phyloP scores from a whole-genome alignment of 106 monocot genomes.

The Dactylorhiza incarnata region DNA sequence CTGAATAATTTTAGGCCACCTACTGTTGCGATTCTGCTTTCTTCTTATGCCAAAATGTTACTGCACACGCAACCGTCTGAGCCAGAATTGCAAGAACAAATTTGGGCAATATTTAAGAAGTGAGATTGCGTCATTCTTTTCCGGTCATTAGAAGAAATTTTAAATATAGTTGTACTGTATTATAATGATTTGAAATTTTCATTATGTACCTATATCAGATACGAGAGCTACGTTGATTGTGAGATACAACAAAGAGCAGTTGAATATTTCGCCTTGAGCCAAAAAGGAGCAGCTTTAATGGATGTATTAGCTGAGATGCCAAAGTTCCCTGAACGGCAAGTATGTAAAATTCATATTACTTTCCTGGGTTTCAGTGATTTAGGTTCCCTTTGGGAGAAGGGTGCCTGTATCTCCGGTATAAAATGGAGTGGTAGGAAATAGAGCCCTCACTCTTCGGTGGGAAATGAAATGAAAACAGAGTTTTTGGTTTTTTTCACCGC shows the following conservation, averaged over 20 bases:
- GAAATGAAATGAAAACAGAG: too few relatives aligned
- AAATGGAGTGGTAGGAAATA: too few relatives aligned
- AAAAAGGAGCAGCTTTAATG: constrained; percentile 71
- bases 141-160: background rate
- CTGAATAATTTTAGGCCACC: constrained; percentile 39
- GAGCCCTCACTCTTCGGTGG: too few relatives aligned
- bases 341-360: constrained; percentile 13
- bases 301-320: constrained; percentile 98
- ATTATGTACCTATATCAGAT: constrained; percentile 32
- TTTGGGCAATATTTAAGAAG: constrained; percentile 92
- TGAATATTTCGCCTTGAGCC: constrained; percentile 92
- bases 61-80: constrained; percentile 94
- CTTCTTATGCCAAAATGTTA: constrained; percentile 96
- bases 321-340: constrained; percentile 97
- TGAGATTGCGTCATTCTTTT: constrained; percentile 17
- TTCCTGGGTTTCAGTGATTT: background rate
- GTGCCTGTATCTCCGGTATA: too few relatives aligned
- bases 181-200: background rate
- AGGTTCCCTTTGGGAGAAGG: too few relatives aligned
- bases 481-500: too few relatives aligned
- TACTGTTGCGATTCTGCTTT: constrained; percentile 93
- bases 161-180: background rate
- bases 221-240: constrained; percentile 92
- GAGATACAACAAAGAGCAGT: constrained; percentile 99
- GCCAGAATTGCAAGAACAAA: constrained; percentile 81